These are phyloP conservation scores for Blastocladiella emersonii DNA, from an alignment of 371 early-diverging fungal species.

Conservation along the genomic window DNA sequence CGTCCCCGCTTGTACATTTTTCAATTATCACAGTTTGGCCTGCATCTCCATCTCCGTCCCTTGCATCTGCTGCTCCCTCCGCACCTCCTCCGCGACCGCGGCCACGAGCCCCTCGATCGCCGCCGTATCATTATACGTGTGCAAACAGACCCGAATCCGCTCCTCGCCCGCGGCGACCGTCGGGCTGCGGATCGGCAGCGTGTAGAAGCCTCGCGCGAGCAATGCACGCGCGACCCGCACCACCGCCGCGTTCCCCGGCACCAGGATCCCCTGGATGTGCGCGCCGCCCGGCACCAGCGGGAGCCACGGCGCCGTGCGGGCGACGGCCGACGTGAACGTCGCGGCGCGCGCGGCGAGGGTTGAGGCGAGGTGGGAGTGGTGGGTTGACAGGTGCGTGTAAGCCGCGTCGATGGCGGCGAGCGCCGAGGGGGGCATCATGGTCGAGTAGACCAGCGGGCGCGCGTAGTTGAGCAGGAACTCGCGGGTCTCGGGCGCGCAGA, in stretches of 20 bases:
- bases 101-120: constrained; percentile 38
- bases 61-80: too few species aligned
- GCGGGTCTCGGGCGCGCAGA: constrained; percentile 42
- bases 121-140: constrained; percentile 48
- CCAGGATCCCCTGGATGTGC: constrained; percentile 61
- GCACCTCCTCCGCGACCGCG: constrained; percentile 23
- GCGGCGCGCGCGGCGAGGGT: not conserved
- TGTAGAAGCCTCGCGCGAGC: constrained; percentile 45
- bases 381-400: constrained; percentile 13
- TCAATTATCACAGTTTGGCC: too few species aligned
- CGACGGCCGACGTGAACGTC: not conserved
- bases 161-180: constrained; percentile 68
- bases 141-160: constrained; percentile 64
- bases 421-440: constrained; percentile 47
- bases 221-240: constrained; percentile 41
- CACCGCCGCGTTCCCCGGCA: constrained; percentile 42
- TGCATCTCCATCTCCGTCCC: too few species aligned
- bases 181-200: constrained; percentile 63
- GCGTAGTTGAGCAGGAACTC: constrained; percentile 68
- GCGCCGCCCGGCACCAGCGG: constrained; percentile 42
- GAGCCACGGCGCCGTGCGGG: constrained; percentile 24
- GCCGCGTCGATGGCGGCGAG: constrained; percentile 41
- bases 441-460: constrained; percentile 65
- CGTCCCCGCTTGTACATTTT: too few species aligned
- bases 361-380: not conserved